Evolutionary conservation across 2,329 filamentous ascomycete genomes (phyloP).

Genomic region (Fusarium miscanthi): DNA sequence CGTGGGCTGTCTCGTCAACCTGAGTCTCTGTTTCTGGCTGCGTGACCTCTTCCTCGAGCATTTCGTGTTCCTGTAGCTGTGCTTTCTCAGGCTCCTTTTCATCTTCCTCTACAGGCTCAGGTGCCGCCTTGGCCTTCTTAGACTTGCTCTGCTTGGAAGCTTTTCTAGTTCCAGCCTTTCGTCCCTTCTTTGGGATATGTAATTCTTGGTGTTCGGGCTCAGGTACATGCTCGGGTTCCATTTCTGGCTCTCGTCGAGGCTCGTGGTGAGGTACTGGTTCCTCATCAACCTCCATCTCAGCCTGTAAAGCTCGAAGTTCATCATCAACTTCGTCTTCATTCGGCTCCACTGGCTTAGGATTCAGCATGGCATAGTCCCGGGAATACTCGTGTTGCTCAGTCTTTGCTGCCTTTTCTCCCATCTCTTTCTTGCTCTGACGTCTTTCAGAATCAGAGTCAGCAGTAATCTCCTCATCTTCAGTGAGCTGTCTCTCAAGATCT

Average conservation of each 20-base stretch:
- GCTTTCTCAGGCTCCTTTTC: conserved; percentile 26
- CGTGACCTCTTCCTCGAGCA: conserved; percentile 1
- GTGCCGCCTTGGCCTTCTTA: conserved; percentile 56
- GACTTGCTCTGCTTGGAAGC: conserved; percentile 62
- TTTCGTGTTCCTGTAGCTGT: conserved; percentile 7
- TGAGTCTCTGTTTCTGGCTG: conserved; percentile 29
- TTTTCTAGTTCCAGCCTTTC: conserved; percentile 63
- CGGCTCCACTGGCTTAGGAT: conserved; percentile 57
- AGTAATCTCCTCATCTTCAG: conserved; percentile 63
- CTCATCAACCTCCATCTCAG: conserved; percentile 58
- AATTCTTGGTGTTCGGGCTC: conserved; percentile 50
- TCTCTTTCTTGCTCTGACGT: conserved; percentile 47
- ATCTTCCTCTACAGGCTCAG: conserved; percentile 40
- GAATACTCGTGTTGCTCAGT: conserved; percentile 46
- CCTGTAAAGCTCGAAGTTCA: conserved; percentile 62
- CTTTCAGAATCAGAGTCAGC: conserved; percentile 60
- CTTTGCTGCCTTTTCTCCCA: conserved; percentile 46
- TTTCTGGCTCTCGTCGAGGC: conserved; percentile 22
- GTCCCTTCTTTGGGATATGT: conserved; percentile 64
- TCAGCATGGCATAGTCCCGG: conserved; percentile 63
- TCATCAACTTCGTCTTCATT: conserved; percentile 63
- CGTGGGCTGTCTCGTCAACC: conserved; percentile 46
- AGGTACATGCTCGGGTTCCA: conserved; percentile 11
- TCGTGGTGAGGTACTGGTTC: conserved; percentile 15
- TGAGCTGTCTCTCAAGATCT: conserved; percentile 68